Conservation (phyloP, 805 yeast species). For the Yamadazyma phyllophila region DNA sequence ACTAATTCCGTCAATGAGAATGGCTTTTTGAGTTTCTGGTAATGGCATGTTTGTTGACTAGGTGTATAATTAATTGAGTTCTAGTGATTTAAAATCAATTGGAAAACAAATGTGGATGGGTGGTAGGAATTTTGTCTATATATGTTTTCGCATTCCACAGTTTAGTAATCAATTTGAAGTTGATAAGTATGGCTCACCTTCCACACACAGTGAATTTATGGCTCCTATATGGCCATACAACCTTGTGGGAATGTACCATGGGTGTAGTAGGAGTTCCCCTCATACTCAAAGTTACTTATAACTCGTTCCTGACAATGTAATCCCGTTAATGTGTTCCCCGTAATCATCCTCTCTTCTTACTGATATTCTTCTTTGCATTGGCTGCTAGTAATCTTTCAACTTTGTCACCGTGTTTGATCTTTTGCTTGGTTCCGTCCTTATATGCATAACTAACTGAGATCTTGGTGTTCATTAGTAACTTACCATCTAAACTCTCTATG, state of each 20-base stretch:
- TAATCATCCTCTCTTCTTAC: neutral
- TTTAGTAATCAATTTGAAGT: neutral
- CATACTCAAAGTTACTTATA: no score
- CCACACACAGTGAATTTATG: no score
- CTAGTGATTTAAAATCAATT: no score
- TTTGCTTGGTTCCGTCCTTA: constrained; percentile 52
- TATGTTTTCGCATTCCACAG: neutral
- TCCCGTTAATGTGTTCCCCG: no score
- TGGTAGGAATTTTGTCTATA: no score
- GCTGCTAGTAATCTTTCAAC: constrained; percentile 71
- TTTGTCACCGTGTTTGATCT: constrained; percentile 67
- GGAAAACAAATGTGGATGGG: no score
- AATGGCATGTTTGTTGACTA: constrained; percentile 18
- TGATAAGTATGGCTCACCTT: no score
- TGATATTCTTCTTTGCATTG: constrained; percentile 49
- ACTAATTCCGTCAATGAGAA: constrained; percentile 53
- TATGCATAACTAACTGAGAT: constrained; percentile 67
- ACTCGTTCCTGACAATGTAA: no score
- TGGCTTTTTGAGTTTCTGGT: constrained; percentile 57
- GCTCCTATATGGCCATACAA: no score
- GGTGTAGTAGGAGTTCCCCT: no score
- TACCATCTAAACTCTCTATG: constrained; percentile 63
- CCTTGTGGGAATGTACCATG: no score
- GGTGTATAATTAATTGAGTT: neutral
- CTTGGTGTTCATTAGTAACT: constrained; percentile 63